Conservation (phyloP, 345 rosid genomes). For the Dipteronia dyeriana region DNA sequence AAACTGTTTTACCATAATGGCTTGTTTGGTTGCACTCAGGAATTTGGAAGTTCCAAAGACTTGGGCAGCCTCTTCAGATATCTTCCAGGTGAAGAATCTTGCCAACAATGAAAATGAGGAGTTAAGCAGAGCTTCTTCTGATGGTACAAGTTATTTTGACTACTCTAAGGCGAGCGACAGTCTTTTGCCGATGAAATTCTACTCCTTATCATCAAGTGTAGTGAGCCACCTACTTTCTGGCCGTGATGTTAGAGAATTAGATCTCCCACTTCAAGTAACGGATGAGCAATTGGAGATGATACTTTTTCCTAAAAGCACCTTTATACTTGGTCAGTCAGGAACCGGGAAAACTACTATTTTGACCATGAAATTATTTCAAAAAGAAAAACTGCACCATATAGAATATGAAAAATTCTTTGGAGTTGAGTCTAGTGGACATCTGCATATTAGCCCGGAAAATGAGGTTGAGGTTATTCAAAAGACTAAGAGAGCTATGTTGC, state of each 20-base stretch:
- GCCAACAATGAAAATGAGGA: background rate
- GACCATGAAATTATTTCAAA: conserved; percentile 43
- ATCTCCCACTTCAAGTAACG: conserved; percentile 53
- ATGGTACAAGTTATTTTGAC: conserved; percentile 17
- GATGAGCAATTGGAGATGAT: conserved; percentile 43
- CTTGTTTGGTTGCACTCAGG: conserved; percentile 24
- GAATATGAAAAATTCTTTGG: conserved; percentile 26
- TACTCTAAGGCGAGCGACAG: conserved; percentile 34
- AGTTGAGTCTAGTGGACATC: conserved; percentile 6
- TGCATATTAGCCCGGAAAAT: background rate
- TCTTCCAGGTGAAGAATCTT: conserved; percentile 4
- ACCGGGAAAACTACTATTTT: conserved; percentile 59
- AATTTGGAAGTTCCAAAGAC: conserved; percentile 23
- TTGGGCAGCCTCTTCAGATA: conserved; percentile 14
- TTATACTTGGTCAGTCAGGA: conserved; percentile 54
- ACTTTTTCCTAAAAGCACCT: conserved; percentile 34
- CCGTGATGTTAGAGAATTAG: conserved; percentile 37
- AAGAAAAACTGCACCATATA: conserved; percentile 33
- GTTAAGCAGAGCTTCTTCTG: conserved; percentile 17
- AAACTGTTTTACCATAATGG: background rate
- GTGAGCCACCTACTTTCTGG: conserved; percentile 43
- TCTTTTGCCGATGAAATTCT: conserved; percentile 53
- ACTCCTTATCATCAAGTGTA: conserved; percentile 36
- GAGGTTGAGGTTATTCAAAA: conserved; percentile 15
- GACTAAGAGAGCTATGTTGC: conserved; percentile 22